Percentiles rank a stretch among this genome's conserved stretches.
These are phyloP conservation scores for Scleromitrula shiraiana DNA, from an alignment of 2,329 filamentous ascomycete species.

Conservation along the genomic window DNA sequence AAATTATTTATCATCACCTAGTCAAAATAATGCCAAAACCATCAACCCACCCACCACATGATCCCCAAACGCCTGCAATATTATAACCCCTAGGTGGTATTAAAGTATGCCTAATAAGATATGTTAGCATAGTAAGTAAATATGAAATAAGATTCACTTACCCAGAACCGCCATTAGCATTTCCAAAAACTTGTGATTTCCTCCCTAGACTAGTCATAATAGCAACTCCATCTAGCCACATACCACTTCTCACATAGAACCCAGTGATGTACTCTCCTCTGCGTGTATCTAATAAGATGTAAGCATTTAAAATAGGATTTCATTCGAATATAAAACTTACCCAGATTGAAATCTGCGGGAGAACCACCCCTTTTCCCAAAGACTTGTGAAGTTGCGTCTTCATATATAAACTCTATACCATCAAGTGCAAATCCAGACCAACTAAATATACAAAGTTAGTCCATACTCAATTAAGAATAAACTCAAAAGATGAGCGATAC, in stretches of 20 bases:
- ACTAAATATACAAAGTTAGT: constrained; percentile 1
- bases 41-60: constrained; percentile 73
- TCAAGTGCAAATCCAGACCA: constrained; percentile 58
- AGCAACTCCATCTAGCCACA: constrained; percentile 83
- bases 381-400: constrained; percentile 74
- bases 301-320: not conserved
- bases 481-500: constrained; percentile 44
- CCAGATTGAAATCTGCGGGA: constrained; percentile 64
- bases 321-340: constrained; percentile 39
- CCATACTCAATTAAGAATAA: not conserved
- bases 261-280: constrained; percentile 82
- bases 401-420: constrained; percentile 88
- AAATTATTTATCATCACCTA: constrained; percentile 35
- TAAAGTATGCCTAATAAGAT: constrained; percentile 62
- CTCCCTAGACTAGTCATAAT: constrained; percentile 84
- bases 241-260: constrained; percentile 71
- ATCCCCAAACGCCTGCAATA: constrained; percentile 81
- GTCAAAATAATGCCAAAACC: constrained; percentile 77
- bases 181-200: constrained; percentile 78
- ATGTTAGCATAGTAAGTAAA: not conserved
- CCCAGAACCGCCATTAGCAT: constrained; percentile 70
- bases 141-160: constrained; percentile 43
- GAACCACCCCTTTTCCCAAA: constrained; percentile 77
- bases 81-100: constrained; percentile 85
- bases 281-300: constrained; percentile 54